Conservation (phyloP, 2,329 filamentous ascomycete genomes). For the Hymenotorrendiella dingleyae region DNA sequence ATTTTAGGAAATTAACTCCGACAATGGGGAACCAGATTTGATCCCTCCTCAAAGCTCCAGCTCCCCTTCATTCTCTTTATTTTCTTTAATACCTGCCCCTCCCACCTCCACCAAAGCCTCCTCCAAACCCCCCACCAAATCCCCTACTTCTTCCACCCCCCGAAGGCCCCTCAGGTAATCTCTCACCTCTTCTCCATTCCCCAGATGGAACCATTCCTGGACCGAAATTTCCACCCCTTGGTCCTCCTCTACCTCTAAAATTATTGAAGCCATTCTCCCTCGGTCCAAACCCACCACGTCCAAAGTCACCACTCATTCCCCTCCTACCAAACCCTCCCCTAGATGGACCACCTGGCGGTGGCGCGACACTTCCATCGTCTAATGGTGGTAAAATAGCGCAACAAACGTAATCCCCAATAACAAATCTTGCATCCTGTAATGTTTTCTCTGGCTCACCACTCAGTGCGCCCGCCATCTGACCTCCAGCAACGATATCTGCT, state of each 20-base stretch:
- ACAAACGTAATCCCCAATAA: conserved; percentile 83
- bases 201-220: conserved; percentile 42
- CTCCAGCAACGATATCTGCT: conserved; percentile 28
- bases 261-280: conserved; percentile 33
- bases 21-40: too few relatives aligned
- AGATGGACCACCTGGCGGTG: conserved; percentile 45
- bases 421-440: conserved; percentile 69
- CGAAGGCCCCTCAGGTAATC: conserved; percentile 46
- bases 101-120: conserved; percentile 40
- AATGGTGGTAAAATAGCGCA: conserved; percentile 75
- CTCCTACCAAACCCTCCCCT: conserved; percentile 34
- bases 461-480: conserved; percentile 32
- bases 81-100: conserved; percentile 35
- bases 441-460: conserved; percentile 65
- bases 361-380: conserved; percentile 66
- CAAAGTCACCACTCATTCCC: conserved; percentile 29
- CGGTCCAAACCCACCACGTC: conserved; percentile 33
- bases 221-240: conserved; percentile 35
- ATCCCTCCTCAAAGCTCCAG: neutral
- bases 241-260: conserved; percentile 32
- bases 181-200: conserved; percentile 63
- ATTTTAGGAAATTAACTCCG: too few relatives aligned
- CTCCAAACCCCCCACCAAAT: conserved; percentile 38
- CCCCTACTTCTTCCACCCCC: conserved; percentile 35
- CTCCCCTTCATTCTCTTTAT: neutral